Conservation (phyloP, 306 rosid species). For the Casuarina equisetifolia region DNA sequence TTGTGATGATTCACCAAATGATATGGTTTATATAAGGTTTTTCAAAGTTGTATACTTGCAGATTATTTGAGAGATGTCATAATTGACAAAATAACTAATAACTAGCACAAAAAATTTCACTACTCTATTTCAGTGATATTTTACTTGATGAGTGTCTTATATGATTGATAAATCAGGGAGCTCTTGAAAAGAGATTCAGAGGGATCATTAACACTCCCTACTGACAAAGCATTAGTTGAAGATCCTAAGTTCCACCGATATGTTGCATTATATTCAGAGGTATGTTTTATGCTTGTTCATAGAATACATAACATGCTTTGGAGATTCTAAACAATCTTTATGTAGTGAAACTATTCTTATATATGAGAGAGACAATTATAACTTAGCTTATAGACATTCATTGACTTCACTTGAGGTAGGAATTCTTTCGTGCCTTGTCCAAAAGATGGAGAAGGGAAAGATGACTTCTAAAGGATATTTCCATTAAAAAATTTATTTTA, state of each 20-base stretch:
- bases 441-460: background rate
- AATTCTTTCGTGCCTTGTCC: background rate
- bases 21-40: no score
- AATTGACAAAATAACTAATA: background rate
- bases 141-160: background rate
- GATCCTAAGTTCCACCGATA: constrained; percentile 49
- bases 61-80: no score
- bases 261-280: constrained; percentile 69
- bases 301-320: background rate
- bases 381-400: background rate
- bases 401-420: background rate
- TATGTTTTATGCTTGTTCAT: background rate
- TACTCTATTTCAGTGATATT: background rate
- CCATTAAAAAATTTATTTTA: no score
- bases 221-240: constrained; percentile 60
- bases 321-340: background rate
- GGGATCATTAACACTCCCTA: constrained; percentile 62
- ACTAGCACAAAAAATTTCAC: no score
- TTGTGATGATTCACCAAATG: no score
- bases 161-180: constrained; percentile 44
- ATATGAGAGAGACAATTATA: background rate
- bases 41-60: no score
- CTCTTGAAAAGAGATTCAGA: constrained; percentile 38
- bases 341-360: background rate
- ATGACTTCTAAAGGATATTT: background rate